A percentile compares a stretch with the other conserved stretches of the same genome.
These are phyloP conservation scores for Botrytis hyacinthi DNA, from an alignment of 2,329 filamentous ascomycete genomes.

Conservation along the genomic window DNA sequence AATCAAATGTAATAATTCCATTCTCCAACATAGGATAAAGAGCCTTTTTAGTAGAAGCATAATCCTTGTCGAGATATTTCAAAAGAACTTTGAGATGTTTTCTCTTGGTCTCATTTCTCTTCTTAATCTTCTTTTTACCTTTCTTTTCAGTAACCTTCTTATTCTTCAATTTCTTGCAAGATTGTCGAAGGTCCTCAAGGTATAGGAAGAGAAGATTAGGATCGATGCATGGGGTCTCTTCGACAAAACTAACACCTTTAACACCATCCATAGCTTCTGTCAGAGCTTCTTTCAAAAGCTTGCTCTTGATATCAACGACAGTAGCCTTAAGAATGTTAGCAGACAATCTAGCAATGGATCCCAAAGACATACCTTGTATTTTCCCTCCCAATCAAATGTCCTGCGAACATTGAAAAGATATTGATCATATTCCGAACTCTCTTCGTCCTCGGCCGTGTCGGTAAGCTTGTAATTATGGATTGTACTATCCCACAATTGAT, in stretches of 20 bases:
- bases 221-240: conserved; percentile 72
- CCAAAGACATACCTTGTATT: conserved; percentile 53
- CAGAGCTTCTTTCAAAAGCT: conserved; percentile 68
- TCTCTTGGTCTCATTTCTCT: conserved; percentile 56
- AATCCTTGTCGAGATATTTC: conserved; percentile 79
- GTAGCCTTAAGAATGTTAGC: conserved; percentile 46
- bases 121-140: conserved; percentile 59
- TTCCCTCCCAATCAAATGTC: conserved; percentile 81
- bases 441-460: conserved; percentile 63
- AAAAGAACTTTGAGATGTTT: conserved; percentile 70
- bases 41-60: conserved; percentile 72
- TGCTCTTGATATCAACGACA: conserved; percentile 81
- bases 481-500: conserved; percentile 58
- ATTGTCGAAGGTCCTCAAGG: conserved; percentile 69
- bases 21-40: conserved; percentile 77
- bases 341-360: not conserved
- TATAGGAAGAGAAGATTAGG: conserved; percentile 72
- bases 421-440: conserved; percentile 67
- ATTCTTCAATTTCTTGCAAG: conserved; percentile 63
- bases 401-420: conserved; percentile 82
- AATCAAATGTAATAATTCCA: conserved; percentile 83
- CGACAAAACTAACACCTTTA: conserved; percentile 75
- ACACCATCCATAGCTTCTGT: conserved; percentile 71
- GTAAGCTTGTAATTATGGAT: conserved; percentile 66
- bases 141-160: conserved; percentile 51